Evolutionary conservation across 805 yeast species (phyloP).

Genomic region (Candida bentonensis): DNA sequence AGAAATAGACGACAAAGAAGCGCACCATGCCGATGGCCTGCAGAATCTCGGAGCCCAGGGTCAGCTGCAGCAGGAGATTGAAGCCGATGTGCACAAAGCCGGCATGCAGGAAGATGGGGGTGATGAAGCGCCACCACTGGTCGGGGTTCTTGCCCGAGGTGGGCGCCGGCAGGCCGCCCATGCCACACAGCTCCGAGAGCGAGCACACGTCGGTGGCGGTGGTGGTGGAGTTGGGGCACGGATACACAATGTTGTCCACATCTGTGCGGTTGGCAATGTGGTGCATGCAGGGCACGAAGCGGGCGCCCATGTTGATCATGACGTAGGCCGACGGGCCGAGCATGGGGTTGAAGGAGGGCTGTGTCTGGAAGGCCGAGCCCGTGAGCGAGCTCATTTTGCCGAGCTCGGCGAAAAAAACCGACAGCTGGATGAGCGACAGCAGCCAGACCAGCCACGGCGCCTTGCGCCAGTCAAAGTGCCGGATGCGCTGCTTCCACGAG

Average conservation of each 20-base stretch:
- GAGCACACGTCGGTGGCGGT: slow-evolving; percentile 41
- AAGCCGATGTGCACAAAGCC: slow-evolving; percentile 56
- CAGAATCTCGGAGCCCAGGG: slow-evolving; percentile 50
- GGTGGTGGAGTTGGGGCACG: slow-evolving; percentile 57
- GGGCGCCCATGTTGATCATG: slow-evolving; percentile 53
- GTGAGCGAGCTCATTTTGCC: slow-evolving; percentile 42
- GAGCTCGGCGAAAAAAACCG: slow-evolving; percentile 50
- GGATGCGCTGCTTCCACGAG: neutral
- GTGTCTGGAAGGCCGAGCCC: slow-evolving; percentile 50
- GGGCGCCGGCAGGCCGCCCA: slow-evolving; percentile 29
- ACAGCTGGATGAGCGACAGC: slow-evolving; percentile 24
- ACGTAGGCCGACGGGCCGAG: slow-evolving; percentile 59
- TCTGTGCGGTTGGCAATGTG: slow-evolving; percentile 35
- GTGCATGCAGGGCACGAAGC: slow-evolving; percentile 62
- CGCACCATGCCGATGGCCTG: slow-evolving; percentile 39
- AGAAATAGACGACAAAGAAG: slow-evolving; percentile 40
- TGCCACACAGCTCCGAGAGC: slow-evolving; percentile 45
- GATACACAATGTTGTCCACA: slow-evolving; percentile 32
- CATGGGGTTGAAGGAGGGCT: slow-evolving; percentile 69
- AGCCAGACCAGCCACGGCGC: slow-evolving; percentile 20
- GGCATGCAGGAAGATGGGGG: slow-evolving; percentile 64
- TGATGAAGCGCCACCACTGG: slow-evolving; percentile 57
- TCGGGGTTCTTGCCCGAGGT: slow-evolving; percentile 30
- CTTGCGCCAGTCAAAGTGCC: slow-evolving; percentile 9
- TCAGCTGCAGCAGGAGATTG: slow-evolving; percentile 45